Conservation (phyloP, 2,329 filamentous ascomycete species). For the Aspergillus intermedius region DNA sequence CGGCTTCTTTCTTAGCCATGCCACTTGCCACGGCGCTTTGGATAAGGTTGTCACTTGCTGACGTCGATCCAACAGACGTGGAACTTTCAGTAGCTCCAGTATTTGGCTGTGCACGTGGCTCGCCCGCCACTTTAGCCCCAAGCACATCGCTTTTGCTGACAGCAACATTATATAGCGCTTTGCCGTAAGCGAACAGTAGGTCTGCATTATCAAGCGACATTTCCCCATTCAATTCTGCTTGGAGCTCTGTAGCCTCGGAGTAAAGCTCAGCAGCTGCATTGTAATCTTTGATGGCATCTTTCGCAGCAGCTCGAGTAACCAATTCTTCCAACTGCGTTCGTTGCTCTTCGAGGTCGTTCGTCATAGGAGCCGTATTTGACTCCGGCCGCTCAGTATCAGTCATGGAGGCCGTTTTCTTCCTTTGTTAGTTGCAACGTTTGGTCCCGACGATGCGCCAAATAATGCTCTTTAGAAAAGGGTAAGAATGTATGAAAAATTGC, state of each 20-base stretch:
- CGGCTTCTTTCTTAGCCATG: slow-evolving; percentile 9
- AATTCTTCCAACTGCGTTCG: slow-evolving; percentile 69
- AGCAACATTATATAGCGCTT: slow-evolving; percentile 87
- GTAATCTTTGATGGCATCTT: slow-evolving; percentile 87
- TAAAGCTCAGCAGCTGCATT: slow-evolving; percentile 79
- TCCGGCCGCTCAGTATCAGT: slow-evolving; percentile 13
- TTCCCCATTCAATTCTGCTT: slow-evolving; percentile 87
- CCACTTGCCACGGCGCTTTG: slow-evolving; percentile 21
- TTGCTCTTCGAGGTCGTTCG: slow-evolving; percentile 23
- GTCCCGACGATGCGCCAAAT: background rate
- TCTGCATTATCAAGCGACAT: slow-evolving; percentile 86
- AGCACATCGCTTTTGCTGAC: slow-evolving; percentile 92
- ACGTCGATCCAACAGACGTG: slow-evolving; percentile 19
- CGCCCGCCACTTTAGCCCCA: slow-evolving; percentile 66
- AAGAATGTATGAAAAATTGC: background rate
- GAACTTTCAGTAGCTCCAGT: slow-evolving; percentile 37
- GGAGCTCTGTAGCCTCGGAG: slow-evolving; percentile 80
- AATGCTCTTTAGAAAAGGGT: background rate
- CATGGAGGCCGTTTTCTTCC: slow-evolving; percentile 15
- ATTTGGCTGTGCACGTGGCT: slow-evolving; percentile 51
- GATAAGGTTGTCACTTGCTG: slow-evolving; percentile 16
- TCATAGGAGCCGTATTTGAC: slow-evolving; percentile 10
- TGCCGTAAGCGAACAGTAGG: slow-evolving; percentile 88
- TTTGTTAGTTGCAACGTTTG: background rate
- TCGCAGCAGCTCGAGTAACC: slow-evolving; percentile 69